Percentiles rank a stretch among this genome's conserved stretches.
These are phyloP conservation scores for Alternaria brassicicola DNA, from an alignment of 2,329 filamentous ascomycete species.

Conservation along the genomic window DNA sequence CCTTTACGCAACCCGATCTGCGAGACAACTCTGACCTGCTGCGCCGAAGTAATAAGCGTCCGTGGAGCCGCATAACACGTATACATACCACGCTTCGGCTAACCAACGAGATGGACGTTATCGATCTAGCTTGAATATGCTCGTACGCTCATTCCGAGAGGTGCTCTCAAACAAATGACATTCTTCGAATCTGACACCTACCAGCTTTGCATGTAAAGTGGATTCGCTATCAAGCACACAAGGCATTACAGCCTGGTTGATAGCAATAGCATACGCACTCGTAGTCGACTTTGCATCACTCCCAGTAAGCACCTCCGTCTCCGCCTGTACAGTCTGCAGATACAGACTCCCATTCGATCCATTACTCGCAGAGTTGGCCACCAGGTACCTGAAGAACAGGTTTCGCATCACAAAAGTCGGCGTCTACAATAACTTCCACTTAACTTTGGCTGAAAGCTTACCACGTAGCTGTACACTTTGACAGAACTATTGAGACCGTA, in stretches of 20 bases:
- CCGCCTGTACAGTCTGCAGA: background rate
- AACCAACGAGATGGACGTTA: background rate
- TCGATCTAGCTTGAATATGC: background rate
- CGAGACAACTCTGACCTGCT: background rate
- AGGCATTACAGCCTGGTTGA: background rate
- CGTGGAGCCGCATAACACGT: background rate
- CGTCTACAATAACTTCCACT: background rate
- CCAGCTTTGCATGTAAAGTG: background rate
- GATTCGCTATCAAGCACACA: background rate
- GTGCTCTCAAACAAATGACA: background rate
- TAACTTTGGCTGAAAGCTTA: accelerated
- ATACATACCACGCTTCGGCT: background rate
- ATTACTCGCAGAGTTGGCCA: background rate
- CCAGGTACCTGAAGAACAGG: background rate
- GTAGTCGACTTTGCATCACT: background rate
- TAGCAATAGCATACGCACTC: background rate
- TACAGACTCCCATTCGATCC: background rate
- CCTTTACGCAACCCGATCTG: background rate
- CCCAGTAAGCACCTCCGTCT: background rate
- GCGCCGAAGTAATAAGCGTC: background rate
- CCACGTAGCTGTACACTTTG: background rate
- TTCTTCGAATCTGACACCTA: too few relatives aligned
- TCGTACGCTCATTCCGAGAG: background rate
- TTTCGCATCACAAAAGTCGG: background rate
- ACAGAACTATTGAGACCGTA: background rate